These are phyloP conservation scores for Alopecurus myosuroides DNA, from an alignment of 176 grass and related monocot genomes.

Conservation along the genomic window DNA sequence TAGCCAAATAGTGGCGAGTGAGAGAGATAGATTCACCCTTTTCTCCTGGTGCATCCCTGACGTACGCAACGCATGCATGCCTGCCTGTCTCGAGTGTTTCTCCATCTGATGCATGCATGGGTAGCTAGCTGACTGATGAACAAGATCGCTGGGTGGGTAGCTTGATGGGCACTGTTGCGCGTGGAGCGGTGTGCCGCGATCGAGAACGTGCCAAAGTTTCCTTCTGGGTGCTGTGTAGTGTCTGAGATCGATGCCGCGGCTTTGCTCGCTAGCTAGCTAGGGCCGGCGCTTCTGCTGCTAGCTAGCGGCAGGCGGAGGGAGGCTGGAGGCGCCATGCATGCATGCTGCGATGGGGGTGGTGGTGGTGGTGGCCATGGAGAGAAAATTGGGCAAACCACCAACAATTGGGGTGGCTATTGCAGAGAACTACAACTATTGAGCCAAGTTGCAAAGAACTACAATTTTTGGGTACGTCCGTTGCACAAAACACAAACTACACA, in stretches of 20 bases:
- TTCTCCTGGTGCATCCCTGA: background rate
- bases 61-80: no score
- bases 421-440: no score
- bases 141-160: background rate
- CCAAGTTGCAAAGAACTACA: no score
- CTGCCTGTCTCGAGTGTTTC: background rate
- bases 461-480: no score
- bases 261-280: no score
- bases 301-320: background rate
- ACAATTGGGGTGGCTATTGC: no score
- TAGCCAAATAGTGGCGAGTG: background rate
- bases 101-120: constrained; percentile 9
- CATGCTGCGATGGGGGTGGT: background rate
- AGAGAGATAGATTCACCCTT: background rate
- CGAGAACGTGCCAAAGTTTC: constrained; percentile 48
- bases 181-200: constrained; percentile 15
- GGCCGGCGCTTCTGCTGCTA: background rate
- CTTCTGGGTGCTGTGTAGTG: constrained; percentile 38
- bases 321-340: background rate
- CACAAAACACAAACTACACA: no score
- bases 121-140: background rate
- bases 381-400: no score
- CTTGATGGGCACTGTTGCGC: constrained; percentile 22
- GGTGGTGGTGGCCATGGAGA: background rate
- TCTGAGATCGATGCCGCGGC: background rate